Base-by-base conservation (phyloP, 352 stramenopile species). In the Peronospora belbahrii region DNA sequence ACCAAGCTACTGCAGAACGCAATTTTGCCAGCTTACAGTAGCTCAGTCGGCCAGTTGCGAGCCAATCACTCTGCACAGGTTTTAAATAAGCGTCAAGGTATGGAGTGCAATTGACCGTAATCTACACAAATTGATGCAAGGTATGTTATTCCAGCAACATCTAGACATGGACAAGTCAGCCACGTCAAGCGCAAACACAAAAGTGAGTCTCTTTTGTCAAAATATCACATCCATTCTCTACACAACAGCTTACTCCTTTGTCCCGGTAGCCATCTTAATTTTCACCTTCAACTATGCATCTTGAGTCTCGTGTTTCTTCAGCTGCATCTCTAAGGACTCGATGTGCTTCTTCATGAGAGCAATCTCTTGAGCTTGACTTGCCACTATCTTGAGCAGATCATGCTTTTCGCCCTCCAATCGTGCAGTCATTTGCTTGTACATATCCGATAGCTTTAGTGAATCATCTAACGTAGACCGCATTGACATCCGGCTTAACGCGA, bases 341-440 rank as follows among this genome's bases (percentile, higher is more conserved):
- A 88, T 85, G 41, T 85, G 82, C 50, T 78, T 72, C 39, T 86
- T 78, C 73, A 90, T 74, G 46, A 74, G 61, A 41, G 78, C 70
- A 37, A 91, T 87, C 40, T 88, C 74, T 36, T 86, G 67, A 1
- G 79, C 62, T 31, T 91, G 79, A 20, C 63, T 69, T 0, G 76
- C 50, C 3, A 91, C 62, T 4, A 88, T 65, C 51, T 83, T 70
- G 4, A 91, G 59, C 41, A 91, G 47, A 32, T 86, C 75, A 42
- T 70, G 69, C 49, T 91, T 91, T 44, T 91, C 80, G 6, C 54
- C 59, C 35, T 91, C 66, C n/a, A 91, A 42, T 9, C 80, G 70
- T 31, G 80, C 55, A 10, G 74, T 67, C 77, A 88, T 91, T 47
- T 85, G 70, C 50, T 88, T 88, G 69, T 88, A 91, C 76, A 88